A percentile compares a stretch with the other conserved stretches of the same genome.
phyloP scores from a whole-genome alignment of 768 basidiomycete species.

The Tricholomella constricta region DNA sequence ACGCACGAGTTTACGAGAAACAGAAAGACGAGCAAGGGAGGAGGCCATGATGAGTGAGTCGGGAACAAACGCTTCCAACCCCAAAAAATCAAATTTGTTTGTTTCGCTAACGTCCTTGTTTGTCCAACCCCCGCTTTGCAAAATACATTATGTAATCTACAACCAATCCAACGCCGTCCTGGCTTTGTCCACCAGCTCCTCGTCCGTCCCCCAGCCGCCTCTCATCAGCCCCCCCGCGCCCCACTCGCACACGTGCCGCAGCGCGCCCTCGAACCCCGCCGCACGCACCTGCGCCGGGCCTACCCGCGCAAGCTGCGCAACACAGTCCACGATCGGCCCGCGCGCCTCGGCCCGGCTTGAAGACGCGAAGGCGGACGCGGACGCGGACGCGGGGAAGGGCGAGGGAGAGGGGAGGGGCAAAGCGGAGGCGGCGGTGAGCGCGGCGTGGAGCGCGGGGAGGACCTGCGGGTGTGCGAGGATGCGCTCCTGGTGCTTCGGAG shows the following conservation, averaged over 20 bases:
- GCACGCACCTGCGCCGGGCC: conserved; percentile 35
- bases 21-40: conserved; percentile 11
- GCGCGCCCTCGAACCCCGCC: conserved; percentile 42
- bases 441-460: conserved; percentile 53
- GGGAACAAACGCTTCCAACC: conserved; percentile 10
- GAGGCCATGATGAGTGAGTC: conserved; percentile 9
- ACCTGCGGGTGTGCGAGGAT: conserved; percentile 56
- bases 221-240: conserved; percentile 19
- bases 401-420: neutral
- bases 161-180: conserved; percentile 56
- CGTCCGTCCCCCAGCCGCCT: conserved; percentile 55
- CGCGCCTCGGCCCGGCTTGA: conserved; percentile 42
- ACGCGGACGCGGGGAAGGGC: neutral
- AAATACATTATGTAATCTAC: conserved; percentile 19
- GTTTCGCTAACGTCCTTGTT: too few relatives aligned
- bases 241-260: conserved; percentile 46
- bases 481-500: conserved; percentile 46
- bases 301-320: conserved; percentile 55
- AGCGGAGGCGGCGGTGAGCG: conserved; percentile 59
- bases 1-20: conserved; percentile 8
- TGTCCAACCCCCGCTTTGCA: too few relatives aligned
- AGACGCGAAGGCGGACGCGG: neutral
- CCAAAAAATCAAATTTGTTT: conserved; percentile 14
- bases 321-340: conserved; percentile 59
- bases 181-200: conserved; percentile 59